Conservation (phyloP, 805 yeast species). For the Cyberlindnera japonica region DNA sequence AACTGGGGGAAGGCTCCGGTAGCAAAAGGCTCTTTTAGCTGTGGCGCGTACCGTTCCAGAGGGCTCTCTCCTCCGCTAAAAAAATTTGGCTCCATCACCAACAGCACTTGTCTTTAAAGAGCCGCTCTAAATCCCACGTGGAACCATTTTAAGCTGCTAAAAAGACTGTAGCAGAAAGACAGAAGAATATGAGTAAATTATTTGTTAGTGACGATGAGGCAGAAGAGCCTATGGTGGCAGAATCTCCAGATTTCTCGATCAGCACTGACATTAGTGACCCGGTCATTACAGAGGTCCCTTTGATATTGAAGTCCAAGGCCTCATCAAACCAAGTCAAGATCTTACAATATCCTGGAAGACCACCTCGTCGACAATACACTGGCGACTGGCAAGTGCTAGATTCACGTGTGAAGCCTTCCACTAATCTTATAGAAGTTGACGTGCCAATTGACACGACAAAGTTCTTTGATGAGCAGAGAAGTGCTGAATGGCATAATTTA, state of each 20-base stretch:
- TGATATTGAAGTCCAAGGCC: conserved; percentile 38
- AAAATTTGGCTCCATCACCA: no score
- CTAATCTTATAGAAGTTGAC: conserved; percentile 69
- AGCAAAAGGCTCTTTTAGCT: no score
- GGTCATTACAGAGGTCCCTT: conserved; percentile 56
- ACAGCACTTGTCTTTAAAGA: no score
- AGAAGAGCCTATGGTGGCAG: conserved; percentile 4
- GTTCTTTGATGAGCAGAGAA: conserved; percentile 63
- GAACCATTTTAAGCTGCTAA: not conserved
- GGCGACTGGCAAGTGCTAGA: conserved; percentile 33
- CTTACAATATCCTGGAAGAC: conserved; percentile 62
- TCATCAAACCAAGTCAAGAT: conserved; percentile 35
- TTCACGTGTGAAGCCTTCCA: conserved; percentile 54
- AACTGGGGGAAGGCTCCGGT: no score
- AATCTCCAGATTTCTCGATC: conserved; percentile 2
- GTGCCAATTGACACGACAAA: conserved; percentile 66
- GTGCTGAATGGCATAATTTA: conserved; percentile 62
- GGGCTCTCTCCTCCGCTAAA: no score
- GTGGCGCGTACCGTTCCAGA: no score
- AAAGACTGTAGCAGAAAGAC: not conserved
- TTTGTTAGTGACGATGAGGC: conserved; percentile 24
- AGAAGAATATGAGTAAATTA: conserved; percentile 14
- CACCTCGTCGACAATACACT: conserved; percentile 38
- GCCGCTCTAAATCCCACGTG: no score
- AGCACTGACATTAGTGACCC: conserved; percentile 40